phyloP scores from a whole-genome alignment of 129 eudicot genomes.

The Artemisia tridentata region DNA sequence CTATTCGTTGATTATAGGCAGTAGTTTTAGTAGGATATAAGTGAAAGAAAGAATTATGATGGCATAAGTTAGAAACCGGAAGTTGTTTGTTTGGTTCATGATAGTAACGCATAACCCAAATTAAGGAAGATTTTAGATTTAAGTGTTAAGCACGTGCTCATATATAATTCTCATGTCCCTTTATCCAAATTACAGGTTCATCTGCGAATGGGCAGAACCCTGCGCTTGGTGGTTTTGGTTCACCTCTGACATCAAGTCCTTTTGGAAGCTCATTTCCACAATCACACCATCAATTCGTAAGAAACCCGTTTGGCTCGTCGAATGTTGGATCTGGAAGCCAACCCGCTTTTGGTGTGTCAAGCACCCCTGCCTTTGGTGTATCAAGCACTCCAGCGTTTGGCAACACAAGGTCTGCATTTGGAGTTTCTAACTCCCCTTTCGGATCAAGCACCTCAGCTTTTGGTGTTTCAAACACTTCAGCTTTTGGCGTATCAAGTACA shows the following conservation, averaged over 20 bases:
- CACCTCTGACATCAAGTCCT: conserved; percentile 60
- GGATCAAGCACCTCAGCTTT: conserved; percentile 46
- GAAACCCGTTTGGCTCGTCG: not conserved
- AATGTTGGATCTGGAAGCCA: not conserved
- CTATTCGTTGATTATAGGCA: too few species aligned
- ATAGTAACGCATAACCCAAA: too few species aligned
- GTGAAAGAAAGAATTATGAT: too few species aligned
- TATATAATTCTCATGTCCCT: too few species aligned
- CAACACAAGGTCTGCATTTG: conserved; percentile 19
- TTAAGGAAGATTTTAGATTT: too few species aligned
- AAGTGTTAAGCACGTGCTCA: too few species aligned
- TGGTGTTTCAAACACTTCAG: conserved; percentile 39
- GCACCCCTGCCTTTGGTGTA: too few species aligned
- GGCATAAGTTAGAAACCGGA: too few species aligned
- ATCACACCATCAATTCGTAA: not conserved
- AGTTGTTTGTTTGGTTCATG: too few species aligned
- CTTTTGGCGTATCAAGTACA: too few species aligned
- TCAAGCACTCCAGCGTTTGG: not conserved
- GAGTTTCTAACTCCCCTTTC: too few species aligned
- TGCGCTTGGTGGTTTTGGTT: conserved; percentile 71
- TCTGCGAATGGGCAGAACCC: conserved; percentile 65
- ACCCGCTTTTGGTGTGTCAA: not conserved
- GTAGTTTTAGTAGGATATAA: too few species aligned
- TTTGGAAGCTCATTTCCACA: conserved; percentile 65
- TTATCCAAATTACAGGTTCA: not conserved